Evolutionary conservation across 495 filamentous ascomycete species (phyloP), one percentile per base, ranked within the genome.

Genomic region (Penicillium verhagenii): DNA sequence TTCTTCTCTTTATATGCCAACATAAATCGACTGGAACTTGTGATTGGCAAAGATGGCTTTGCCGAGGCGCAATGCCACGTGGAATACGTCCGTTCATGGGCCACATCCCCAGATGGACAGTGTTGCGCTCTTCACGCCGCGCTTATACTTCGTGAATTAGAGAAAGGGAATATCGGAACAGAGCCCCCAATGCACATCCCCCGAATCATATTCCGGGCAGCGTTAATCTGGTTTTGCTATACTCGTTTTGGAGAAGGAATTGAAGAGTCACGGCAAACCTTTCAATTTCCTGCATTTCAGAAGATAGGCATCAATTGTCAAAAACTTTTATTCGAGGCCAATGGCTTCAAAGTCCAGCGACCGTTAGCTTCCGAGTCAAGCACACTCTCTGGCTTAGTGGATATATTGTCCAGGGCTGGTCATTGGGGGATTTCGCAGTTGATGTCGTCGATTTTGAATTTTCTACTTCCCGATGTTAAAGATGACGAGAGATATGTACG

Each of bases 1-100:
- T 74, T 72, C 50, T 64, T 72, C 21, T 57, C 60, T 11, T 47
- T 70, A 2, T 61, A 58, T 43, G 54, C 56, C 13, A 57, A 72
- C 51, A 63, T 68, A 13, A 54, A 70, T 46, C 57, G 61, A 8
- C 47, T 74, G 1, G 67, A 70, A 44, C 54, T 62, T 9, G 63
- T 50, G 6, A 59, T 66, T 9, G 63, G 65, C 0, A 53, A 60
- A 14, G 67, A 70, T 28, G 67, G 67, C 14, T 47, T 50, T n/a
- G 21, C 31, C 14, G 54, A 53, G 33, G 53, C 58, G 8, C 6
- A 46, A 14, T 19, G 13, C 5, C 54, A 53, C 38, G 44, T 39
- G 20, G 43, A 55, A 11, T 47, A 61, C 38, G 48, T 52, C 24
- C 48, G 29, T 9, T 37, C 24, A 25, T 64, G 61, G 61, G 47